phyloP scores from a whole-genome alignment of 2,329 filamentous ascomycete genomes.

The Fusarium piperis region DNA sequence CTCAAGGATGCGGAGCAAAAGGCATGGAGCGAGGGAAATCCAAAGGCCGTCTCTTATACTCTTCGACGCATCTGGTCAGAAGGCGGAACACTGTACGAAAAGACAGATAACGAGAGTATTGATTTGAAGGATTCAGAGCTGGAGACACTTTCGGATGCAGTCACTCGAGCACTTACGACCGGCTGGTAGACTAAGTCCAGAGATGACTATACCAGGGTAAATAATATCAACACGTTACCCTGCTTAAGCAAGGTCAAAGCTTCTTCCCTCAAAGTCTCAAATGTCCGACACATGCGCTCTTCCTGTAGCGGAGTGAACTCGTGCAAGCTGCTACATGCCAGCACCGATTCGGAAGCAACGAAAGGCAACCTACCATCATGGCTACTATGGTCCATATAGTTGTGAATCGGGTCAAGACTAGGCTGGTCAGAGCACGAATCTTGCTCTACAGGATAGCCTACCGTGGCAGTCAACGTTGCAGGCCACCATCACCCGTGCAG shows the following conservation, averaged over 20 bases:
- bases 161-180: conserved; percentile 30
- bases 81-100: conserved; percentile 75
- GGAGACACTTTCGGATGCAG: conserved; percentile 58
- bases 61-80: conserved; percentile 77
- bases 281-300: conserved; percentile 45
- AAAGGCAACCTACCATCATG: conserved; percentile 48
- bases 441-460: conserved; percentile 50
- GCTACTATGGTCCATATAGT: conserved; percentile 54
- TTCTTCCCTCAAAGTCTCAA: neutral
- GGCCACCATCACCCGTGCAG: conserved; percentile 52
- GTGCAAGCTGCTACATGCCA: conserved; percentile 29
- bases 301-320: conserved; percentile 43
- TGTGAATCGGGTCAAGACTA: conserved; percentile 50
- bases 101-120: conserved; percentile 71
- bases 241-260: neutral
- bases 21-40: conserved; percentile 63
- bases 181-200: conserved; percentile 14
- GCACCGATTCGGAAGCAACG: neutral
- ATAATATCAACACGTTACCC: neutral
- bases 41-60: conserved; percentile 65
- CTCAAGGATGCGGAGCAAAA: conserved; percentile 67
- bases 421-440: conserved; percentile 47
- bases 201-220: neutral
- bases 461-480: conserved; percentile 44
- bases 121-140: conserved; percentile 58